Conservation (phyloP, 2,329 filamentous ascomycete genomes). For the Penicillium oxalicum region DNA sequence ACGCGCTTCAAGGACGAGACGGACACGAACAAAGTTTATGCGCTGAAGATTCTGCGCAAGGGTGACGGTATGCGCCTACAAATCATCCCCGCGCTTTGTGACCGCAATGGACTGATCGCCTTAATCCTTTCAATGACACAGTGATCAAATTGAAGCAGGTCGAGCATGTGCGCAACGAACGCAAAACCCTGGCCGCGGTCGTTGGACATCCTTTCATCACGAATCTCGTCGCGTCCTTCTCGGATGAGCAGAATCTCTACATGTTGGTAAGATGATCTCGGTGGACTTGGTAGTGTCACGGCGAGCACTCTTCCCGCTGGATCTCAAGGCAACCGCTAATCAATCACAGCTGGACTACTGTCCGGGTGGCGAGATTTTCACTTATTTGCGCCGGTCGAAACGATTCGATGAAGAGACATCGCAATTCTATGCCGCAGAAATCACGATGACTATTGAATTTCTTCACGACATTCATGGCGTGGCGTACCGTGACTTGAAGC, state of each 20-base stretch:
- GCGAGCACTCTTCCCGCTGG: not conserved
- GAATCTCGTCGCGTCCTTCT: conserved; percentile 58
- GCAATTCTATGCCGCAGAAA: conserved; percentile 62
- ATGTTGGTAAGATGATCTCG: conserved; percentile 40
- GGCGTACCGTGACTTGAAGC: conserved; percentile 61
- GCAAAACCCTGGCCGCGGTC: conserved; percentile 56
- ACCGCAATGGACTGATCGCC: conserved; percentile 1
- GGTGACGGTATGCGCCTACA: conserved; percentile 38
- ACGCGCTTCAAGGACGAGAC: conserved; percentile 37
- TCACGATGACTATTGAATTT: conserved; percentile 59
- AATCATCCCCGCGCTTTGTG: conserved; percentile 1
- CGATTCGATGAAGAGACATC: conserved; percentile 59
- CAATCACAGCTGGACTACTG: conserved; percentile 55
- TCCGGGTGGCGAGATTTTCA: conserved; percentile 62
- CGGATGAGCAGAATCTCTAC: conserved; percentile 54
- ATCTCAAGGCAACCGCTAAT: conserved; percentile 14
- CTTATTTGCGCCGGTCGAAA: conserved; percentile 56
- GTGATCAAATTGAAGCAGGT: conserved; percentile 60
- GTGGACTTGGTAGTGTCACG: not conserved
- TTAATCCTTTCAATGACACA: conserved; percentile 15
- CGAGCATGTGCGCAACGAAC: conserved; percentile 63
- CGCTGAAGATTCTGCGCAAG: conserved; percentile 47
- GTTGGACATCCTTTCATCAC: conserved; percentile 62
- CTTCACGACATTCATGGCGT: conserved; percentile 60
- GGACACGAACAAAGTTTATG: conserved; percentile 40